Base-by-base conservation (phyloP, 352 stramenopile genomes). In the Globisporangium iwayamae region DNA sequence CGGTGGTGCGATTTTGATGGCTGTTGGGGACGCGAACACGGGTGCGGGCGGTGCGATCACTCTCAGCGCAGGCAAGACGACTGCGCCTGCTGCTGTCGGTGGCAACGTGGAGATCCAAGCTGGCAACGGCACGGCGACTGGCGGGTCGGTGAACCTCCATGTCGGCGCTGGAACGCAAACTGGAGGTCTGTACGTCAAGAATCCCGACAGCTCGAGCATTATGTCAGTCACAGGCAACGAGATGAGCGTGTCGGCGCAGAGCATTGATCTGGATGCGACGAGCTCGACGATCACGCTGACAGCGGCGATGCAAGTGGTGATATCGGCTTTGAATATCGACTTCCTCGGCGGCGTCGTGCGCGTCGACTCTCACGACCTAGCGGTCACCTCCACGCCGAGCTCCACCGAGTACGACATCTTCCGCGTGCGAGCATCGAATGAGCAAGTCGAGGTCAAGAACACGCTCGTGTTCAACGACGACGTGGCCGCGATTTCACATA, bases 301-400 rank as follows among this genome's bases (percentile, higher is more conserved):
- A 16, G 69, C 79, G 5, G 58, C 65, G 20, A 78, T 74, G 2
- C 54, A 63, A 32, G 72, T 90, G 14, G 65, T 69, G 34, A 85
- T 90, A 14, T 72, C 77, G 16, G 73, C 70, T 14, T 63, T 67
- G 28, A 73, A 64, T 16, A 89, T 79, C 11, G 73, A 73, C 36
- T 58, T 90, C 62, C 63, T 71, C 10, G 77, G 76, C 14, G 79
- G 75, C 11, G 36, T 57, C 10, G 68, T 90, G 56, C 62, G 78
- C 46, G 75, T 90, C 22, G 74, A 84, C 53, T 78, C 71, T 47
- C 65, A 85, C 38, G 61, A 81, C 53, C 72, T 86, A 56, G 66
- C 56, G 7, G 74, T 83, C 16, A 81, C 72, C 25, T 66, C 65
- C 43, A 56, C 57, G 47, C 51, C n/a, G 48, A 48, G 53, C 25